Evolutionary conservation across 176 grass and related monocot species (phyloP).

Genomic region (Carex littledalei): DNA sequence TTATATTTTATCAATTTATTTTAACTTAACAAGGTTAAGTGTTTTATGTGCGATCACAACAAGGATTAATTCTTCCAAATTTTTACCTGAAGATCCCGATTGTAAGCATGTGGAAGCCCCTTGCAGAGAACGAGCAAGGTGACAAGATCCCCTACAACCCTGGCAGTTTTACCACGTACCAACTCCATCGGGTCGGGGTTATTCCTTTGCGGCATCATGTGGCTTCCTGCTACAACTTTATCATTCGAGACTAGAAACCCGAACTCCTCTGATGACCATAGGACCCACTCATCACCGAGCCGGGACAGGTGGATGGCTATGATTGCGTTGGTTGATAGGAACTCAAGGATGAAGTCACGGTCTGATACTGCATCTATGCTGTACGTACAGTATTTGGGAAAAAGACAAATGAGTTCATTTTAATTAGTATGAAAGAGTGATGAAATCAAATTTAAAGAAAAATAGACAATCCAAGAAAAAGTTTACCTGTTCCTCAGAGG

Average conservation of each 20-base stretch:
- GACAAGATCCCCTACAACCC: slow-evolving; percentile 85
- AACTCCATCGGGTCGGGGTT: slow-evolving; percentile 96
- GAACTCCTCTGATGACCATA: slow-evolving; percentile 99
- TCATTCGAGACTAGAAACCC: slow-evolving; percentile 80
- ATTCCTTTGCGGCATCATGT: slow-evolving; percentile 93
- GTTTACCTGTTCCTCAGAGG: slow-evolving; percentile 91
- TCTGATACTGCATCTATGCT: slow-evolving; percentile 99
- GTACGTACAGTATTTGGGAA: background rate
- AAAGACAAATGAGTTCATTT: background rate
- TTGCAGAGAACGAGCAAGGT: slow-evolving; percentile 81
- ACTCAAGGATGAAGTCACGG: slow-evolving; percentile 93
- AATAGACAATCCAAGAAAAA: background rate
- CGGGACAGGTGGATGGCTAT: slow-evolving; percentile 83
- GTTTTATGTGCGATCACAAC: too few species aligned
- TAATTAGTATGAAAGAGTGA: background rate
- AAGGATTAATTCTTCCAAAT: background rate
- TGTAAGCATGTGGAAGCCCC: slow-evolving; percentile 94
- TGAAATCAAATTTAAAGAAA: background rate
- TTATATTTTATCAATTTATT: too few species aligned
- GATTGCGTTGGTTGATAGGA: slow-evolving; percentile 86
- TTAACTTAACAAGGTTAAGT: too few species aligned
- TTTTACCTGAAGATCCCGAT: slow-evolving; percentile 83
- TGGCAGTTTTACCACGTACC: slow-evolving; percentile 93
- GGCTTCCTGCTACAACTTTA: slow-evolving; percentile 69
- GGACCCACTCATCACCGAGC: slow-evolving; percentile 96